Base-by-base conservation (phyloP, 176 grass and related monocot genomes). In the Musa troglodytarum region DNA sequence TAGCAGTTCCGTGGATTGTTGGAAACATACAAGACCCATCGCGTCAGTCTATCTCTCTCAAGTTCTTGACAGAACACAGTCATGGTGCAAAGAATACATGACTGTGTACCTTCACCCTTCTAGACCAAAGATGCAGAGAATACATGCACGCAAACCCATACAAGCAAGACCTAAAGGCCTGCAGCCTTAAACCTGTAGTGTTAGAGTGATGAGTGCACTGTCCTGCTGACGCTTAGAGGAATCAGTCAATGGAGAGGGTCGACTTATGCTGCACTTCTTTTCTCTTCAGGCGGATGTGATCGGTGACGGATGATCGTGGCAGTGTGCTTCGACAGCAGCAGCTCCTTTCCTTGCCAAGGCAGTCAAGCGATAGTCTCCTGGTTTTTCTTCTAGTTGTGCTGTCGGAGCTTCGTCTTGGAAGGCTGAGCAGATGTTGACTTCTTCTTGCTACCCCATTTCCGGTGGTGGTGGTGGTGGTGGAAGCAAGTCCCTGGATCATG, bases 1-100 rank as follows among this genome's bases (percentile, higher is more conserved):
- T 49, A 51, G 34, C 68, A 70, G 68, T 70, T 51, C 68, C 68
- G 68, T 70, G 68, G 68, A 21, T 23, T 65, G 23, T 65, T 65
- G 63, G 63, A 23, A 65, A 52, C 68, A 70, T 16, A 70, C 68
- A 9, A 70, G 49, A 50, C 68, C 17, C 43, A 70, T 70, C 68
- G 68, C 68, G 51, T 70, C 68, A 52, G 51, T 9, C 57, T 61
- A 1, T 17, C 57, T 21, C 34, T 43, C 34, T 20, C 34, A 4
- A 43, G 34, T 43, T 43, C 34, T 43, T 43, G 34, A 43, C 4
- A 43, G 34, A 43, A 43, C 34, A 43, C 34, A 43, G 34, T 43
- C 34, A 43, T 43, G 4, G 4, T 43, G 34, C 34, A 43, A 4
- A 43, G 34, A 43, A 43, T 43, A 43, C 34, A 43, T 43, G 34